phyloP scores from a whole-genome alignment of 495 filamentous ascomycete species.

The Lophium mytilinum region DNA sequence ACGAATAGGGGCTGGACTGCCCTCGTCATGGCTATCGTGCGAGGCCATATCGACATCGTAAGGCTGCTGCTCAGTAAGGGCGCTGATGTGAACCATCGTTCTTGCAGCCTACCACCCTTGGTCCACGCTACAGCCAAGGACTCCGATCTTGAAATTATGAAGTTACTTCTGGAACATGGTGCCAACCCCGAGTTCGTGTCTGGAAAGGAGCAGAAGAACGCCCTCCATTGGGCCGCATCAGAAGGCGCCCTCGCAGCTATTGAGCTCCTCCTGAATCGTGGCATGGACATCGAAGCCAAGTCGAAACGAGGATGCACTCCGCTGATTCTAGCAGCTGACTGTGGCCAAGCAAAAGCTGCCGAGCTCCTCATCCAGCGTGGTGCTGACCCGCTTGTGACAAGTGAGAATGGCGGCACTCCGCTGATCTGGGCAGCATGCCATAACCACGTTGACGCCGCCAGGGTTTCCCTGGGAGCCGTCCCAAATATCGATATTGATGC shows the following conservation, averaged over 20 bases:
- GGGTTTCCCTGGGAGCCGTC: background rate
- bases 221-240: conserved; percentile 10
- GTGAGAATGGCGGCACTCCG: conserved; percentile 9
- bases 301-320: conserved; percentile 7
- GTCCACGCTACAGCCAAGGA: conserved; percentile 3
- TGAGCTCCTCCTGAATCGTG: conserved; percentile 1
- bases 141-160: background rate
- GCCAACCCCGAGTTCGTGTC: conserved; percentile 6
- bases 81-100: conserved; percentile 1
- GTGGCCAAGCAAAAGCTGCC: background rate
- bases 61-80: conserved; percentile 7
- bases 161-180: conserved; percentile 8
- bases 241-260: conserved; percentile 4
- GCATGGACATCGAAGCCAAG: conserved; percentile 8
- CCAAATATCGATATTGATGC: conserved; percentile 3
- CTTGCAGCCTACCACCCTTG: background rate
- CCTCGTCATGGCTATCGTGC: conserved; percentile 9
- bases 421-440: conserved; percentile 11
- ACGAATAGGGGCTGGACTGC: conserved; percentile 5
- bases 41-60: conserved; percentile 1
- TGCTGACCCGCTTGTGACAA: background rate
- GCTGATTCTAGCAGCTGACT: conserved; percentile 6
- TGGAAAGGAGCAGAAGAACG: conserved; percentile 4
- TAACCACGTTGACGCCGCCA: conserved; percentile 5
- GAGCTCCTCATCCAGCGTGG: conserved; percentile 6